Evolutionary conservation across 169 alveolate genomes (phyloP).

Genomic region (Fabrea salina): DNA sequence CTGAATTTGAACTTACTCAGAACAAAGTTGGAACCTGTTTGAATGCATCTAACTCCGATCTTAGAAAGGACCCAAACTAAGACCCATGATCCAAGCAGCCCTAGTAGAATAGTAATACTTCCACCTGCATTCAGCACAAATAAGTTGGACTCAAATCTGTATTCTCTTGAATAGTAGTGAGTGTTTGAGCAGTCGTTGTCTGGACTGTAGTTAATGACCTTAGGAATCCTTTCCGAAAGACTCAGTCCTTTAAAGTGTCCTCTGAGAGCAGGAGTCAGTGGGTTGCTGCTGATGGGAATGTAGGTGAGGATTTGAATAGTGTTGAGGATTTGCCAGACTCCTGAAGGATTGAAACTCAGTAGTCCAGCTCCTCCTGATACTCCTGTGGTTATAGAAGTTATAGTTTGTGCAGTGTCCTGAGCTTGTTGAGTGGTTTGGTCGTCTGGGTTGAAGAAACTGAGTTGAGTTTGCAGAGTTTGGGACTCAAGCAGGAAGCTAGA

Average conservation of each 20-base stretch:
- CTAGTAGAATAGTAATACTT: too few species aligned
- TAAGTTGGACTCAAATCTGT: neutral
- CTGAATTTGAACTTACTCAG: neutral
- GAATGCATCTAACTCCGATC: neutral
- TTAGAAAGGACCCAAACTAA: neutral
- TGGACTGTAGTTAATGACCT: neutral
- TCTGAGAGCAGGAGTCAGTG: neutral
- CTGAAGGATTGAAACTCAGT: neutral
- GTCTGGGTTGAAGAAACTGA: too few species aligned
- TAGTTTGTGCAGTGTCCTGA: neutral
- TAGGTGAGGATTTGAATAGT: constrained; percentile 1
- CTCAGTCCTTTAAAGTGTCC: neutral
- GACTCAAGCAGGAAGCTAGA: too few species aligned
- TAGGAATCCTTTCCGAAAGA: neutral
- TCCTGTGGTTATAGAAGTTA: neutral
- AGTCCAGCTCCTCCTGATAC: neutral
- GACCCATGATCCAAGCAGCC: neutral
- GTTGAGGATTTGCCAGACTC: constrained; percentile 6
- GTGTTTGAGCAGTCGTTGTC: neutral
- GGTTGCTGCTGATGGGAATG: neutral
- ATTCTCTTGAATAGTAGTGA: neutral
- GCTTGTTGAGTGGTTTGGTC: too few species aligned
- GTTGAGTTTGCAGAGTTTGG: too few species aligned
- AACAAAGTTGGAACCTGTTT: too few species aligned
- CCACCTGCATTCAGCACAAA: neutral